Percentiles rank a stretch among this genome's conserved stretches.
Conservation (phyloP, 2,329 filamentous ascomycete genomes). For the Monosporascus sp. region DNA sequence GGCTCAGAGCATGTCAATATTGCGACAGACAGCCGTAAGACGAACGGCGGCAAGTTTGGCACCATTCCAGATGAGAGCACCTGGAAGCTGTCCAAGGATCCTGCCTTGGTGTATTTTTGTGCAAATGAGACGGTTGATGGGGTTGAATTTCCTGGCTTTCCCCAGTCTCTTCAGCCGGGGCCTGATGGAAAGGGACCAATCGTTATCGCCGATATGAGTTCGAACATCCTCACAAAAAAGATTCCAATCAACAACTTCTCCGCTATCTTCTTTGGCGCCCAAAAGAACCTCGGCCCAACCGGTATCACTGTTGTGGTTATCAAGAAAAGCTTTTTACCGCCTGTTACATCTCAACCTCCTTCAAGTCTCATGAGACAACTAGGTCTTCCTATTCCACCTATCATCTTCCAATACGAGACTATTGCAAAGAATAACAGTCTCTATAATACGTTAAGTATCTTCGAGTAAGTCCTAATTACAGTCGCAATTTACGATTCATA, state of each 20-base stretch:
- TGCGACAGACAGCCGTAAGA: constrained; percentile 60
- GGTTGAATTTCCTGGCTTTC: constrained; percentile 76
- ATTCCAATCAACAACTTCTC: constrained; percentile 77
- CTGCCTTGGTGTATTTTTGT: constrained; percentile 81
- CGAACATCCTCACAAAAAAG: constrained; percentile 81
- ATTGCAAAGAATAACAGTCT: constrained; percentile 91
- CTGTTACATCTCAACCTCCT: constrained; percentile 59
- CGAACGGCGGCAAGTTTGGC: constrained; percentile 73
- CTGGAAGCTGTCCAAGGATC: constrained; percentile 67
- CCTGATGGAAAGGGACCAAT: constrained; percentile 62
- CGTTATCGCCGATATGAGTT: constrained; percentile 89
- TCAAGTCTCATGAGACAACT: constrained; percentile 68
- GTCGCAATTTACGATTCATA: neutral
- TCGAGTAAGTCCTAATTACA: constrained; percentile 52
- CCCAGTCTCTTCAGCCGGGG: constrained; percentile 54
- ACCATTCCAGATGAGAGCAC: constrained; percentile 70
- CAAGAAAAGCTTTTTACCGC: constrained; percentile 73
- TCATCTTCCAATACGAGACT: constrained; percentile 76
- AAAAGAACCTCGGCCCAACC: constrained; percentile 87
- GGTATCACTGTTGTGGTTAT: constrained; percentile 85
- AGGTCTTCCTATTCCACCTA: constrained; percentile 70
- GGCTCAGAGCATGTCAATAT: constrained; percentile 78
- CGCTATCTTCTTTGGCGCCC: constrained; percentile 85
- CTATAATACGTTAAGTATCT: constrained; percentile 94
- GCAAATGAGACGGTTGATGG: constrained; percentile 94